Base-by-base conservation (phyloP, 1,284 basidiomycete species). In the Papiliotrema fonsecae region DNA sequence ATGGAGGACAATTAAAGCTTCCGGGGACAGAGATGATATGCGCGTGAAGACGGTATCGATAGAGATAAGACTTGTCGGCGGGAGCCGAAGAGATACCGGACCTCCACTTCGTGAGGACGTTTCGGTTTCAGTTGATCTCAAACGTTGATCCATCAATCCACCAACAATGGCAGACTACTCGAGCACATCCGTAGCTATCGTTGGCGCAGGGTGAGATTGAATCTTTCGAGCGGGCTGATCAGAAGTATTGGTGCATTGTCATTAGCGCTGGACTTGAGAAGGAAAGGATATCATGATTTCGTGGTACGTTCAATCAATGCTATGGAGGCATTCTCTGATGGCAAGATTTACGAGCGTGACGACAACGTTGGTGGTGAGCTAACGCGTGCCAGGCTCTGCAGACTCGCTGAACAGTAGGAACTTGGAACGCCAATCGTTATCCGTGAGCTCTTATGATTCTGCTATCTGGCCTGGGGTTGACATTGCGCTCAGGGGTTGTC, bases 271-370 rank as follows among this genome's bases (percentile, higher is more conserved):
- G 49, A 50, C 24, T 48, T 64, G 18, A 48, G 58, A 38, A 31
- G 47, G 14, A 45, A 46, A 34, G 62, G 62, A 1, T 53, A 62
- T 31, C 26, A 57, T 35, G 47, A 62, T 47, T 61, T 59, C 30
- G 53, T 54, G 9, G 62, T 64, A 32, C 40, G 62, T 45, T 1
- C n/a, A n/a, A 13, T 14, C 16, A 2, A 30, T 18, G 10, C 27
- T 28, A 18, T 18, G 21, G 27, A 4, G 6, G 14, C 24, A 27
- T 22, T 31, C 42, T 45, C 38, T 49, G 32, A 50, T 44, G 5
- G 3, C 6, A 1, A 60, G 58, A 62, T 66, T 9, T 60, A 55
- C 31, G 61, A 66, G 39, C 49, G 60, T 25, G 61, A 64, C 19
- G 47, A 50, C n/a, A 60, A 51, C 30, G 52, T 66, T 9, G 64